Conservation (phyloP, 2,329 filamentous ascomycete genomes). For the Cladosporium sp. region DNA sequence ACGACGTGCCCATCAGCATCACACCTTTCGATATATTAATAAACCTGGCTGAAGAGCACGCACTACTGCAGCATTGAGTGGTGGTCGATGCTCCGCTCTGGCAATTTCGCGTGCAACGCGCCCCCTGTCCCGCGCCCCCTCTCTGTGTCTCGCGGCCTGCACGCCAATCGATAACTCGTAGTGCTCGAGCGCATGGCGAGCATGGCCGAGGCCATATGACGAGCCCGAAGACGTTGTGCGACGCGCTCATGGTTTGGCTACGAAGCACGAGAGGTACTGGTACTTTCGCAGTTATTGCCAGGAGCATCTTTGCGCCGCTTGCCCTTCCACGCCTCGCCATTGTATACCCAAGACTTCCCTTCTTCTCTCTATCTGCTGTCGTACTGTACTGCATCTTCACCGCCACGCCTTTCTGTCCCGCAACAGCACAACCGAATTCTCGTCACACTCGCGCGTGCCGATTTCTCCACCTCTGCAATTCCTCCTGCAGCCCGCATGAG, state of each 20-base stretch:
- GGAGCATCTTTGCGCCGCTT: too few relatives aligned
- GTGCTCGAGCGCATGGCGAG: not conserved
- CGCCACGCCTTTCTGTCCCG: not conserved
- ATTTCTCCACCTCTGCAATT: constrained; percentile 4
- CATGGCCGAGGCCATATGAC: constrained; percentile 12
- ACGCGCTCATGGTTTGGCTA: constrained; percentile 5
- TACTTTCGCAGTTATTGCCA: not conserved
- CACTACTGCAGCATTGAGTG: constrained; percentile 1
- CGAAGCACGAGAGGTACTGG: constrained; percentile 7
- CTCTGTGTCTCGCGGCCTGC: constrained; percentile 8
- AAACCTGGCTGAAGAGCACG: too few relatives aligned
- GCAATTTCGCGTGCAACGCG: constrained; percentile 12
- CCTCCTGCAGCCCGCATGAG: constrained; percentile 22
- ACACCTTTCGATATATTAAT: too few relatives aligned
- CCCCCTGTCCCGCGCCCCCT: not conserved
- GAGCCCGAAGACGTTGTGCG: constrained; percentile 2
- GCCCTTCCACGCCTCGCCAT: too few relatives aligned
- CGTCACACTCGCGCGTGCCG: constrained; percentile 6
- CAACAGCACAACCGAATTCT: not conserved
- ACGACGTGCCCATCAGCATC: too few relatives aligned
- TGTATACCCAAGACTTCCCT: not conserved
- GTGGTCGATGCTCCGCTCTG: not conserved
- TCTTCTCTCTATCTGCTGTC: not conserved
- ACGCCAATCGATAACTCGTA: constrained; percentile 1
- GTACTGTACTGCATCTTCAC: not conserved